phyloP scores from a whole-genome alignment of 805 yeast species.

The Candida patagonica region DNA sequence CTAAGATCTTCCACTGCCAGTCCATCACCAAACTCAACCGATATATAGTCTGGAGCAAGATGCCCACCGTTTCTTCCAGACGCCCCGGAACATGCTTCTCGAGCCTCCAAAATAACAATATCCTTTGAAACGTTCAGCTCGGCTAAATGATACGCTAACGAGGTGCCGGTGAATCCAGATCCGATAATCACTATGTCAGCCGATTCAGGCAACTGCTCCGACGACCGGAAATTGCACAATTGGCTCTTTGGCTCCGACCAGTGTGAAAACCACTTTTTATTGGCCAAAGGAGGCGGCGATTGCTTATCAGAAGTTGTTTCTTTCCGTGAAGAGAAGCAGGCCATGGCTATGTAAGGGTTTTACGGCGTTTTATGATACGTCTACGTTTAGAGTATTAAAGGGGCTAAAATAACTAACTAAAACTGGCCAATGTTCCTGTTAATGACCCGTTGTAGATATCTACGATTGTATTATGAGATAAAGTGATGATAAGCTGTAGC shows the following conservation, averaged over 20 bases:
- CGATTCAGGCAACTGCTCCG: constrained; percentile 27
- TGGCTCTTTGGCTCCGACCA: constrained; percentile 8
- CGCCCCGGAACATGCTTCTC: constrained; percentile 35
- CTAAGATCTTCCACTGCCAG: background rate
- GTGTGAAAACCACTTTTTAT: constrained; percentile 7
- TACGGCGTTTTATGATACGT: too few relatives aligned
- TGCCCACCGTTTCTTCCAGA: constrained; percentile 45
- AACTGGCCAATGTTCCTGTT: too few relatives aligned
- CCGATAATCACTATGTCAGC: constrained; percentile 37
- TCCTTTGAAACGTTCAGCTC: constrained; percentile 1
- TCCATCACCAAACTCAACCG: background rate
- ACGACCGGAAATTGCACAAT: constrained; percentile 6
- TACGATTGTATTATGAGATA: too few relatives aligned
- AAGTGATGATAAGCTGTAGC: too few relatives aligned
- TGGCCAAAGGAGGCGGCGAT: constrained; percentile 5
- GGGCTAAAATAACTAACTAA: too few relatives aligned
- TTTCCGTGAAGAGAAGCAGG: background rate
- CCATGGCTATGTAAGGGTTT: background rate
- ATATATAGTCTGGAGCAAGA: constrained; percentile 28
- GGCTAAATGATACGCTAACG: constrained; percentile 31
- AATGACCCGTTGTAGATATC: too few relatives aligned
- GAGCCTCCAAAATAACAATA: constrained; percentile 34
- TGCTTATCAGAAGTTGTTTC: background rate
- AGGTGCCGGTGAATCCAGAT: constrained; percentile 38
- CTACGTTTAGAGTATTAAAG: too few relatives aligned